Conservation (phyloP, 1,284 basidiomycete genomes). For the Fomitopsis palustris region DNA sequence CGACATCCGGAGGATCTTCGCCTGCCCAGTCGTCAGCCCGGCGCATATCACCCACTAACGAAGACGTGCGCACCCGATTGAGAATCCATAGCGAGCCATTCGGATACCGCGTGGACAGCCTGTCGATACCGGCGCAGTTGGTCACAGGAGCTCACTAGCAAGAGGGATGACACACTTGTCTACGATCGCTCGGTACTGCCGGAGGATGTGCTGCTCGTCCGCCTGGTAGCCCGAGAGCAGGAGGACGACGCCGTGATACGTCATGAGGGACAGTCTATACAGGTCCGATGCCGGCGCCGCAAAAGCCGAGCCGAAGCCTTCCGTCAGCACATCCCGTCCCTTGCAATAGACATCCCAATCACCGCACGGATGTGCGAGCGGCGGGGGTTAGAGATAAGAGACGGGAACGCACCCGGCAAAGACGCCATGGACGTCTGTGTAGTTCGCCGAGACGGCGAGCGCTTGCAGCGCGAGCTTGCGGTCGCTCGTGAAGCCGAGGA, state of each 20-base stretch:
- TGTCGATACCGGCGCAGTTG: conserved; percentile 14
- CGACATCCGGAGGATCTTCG: conserved; percentile 73
- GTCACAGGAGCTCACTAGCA: background rate
- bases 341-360: background rate
- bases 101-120: conserved; percentile 57
- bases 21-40: conserved; percentile 36
- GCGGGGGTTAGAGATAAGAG: background rate
- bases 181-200: conserved; percentile 60
- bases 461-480: conserved; percentile 63
- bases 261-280: conserved; percentile 70
- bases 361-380: background rate
- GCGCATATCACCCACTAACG: background rate
- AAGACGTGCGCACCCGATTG: conserved; percentile 46
- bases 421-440: conserved; percentile 65
- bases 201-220: conserved; percentile 59
- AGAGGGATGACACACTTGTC: conserved; percentile 41
- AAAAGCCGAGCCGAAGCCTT: background rate
- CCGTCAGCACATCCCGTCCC: background rate
- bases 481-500: conserved; percentile 73
- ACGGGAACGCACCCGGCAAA: conserved; percentile 58
- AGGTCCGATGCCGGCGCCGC: background rate
- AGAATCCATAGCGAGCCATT: conserved; percentile 72
- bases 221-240: conserved; percentile 72
- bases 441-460: conserved; percentile 60
- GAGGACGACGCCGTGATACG: conserved; percentile 69